Conservation (phyloP, 208 protist genomes). For the Trichomonas gallinae region DNA sequence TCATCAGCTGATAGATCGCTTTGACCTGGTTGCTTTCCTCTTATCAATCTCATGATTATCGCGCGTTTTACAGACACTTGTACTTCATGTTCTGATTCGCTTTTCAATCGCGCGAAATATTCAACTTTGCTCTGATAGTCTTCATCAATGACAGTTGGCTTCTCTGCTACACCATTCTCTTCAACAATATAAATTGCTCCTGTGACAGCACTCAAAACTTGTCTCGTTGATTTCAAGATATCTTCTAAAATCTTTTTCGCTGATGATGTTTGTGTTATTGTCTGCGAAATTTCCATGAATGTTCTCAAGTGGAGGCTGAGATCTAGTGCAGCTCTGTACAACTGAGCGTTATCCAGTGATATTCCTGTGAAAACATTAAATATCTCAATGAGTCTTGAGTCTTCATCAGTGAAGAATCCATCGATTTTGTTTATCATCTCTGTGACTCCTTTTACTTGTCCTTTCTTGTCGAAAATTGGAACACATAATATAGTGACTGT, state of each 20-base stretch:
- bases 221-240: background rate
- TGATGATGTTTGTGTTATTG: background rate
- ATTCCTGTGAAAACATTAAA: background rate
- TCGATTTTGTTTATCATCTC: slow-evolving; percentile 21
- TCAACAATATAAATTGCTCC: background rate
- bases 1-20: background rate
- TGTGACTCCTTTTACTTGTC: background rate
- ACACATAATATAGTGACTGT: background rate
- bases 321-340: background rate
- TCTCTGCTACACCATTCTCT: background rate
- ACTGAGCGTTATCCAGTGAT: background rate
- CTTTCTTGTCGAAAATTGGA: background rate
- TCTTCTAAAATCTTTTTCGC: background rate
- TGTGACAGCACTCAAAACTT: background rate
- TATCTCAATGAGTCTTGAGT: background rate
- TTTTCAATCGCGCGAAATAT: background rate
- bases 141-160: background rate
- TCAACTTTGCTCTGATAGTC: background rate
- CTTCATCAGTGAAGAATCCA: background rate
- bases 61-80: background rate
- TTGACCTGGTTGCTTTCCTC: background rate
- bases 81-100: background rate
- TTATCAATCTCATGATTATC: background rate
- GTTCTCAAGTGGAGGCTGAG: background rate
- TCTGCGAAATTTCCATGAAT: background rate